A percentile compares a stretch with the other conserved stretches of the same genome.
phyloP scores from a whole-genome alignment of 768 basidiomycete genomes.

The Lepiota venenata region DNA sequence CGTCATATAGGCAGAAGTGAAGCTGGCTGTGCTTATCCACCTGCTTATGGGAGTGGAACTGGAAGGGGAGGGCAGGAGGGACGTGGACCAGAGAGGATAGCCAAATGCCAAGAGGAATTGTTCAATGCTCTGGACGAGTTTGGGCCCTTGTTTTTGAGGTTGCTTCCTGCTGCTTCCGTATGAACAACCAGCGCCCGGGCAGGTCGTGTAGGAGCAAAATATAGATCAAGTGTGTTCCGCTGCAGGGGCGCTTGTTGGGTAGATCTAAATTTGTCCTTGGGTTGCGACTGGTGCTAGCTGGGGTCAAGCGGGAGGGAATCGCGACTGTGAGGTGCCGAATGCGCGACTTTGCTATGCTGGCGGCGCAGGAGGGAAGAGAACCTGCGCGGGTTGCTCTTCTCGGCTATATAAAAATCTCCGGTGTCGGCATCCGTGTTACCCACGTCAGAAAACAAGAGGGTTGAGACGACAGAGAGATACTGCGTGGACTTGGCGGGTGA shows the following conservation, averaged over 20 bases:
- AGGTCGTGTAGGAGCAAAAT: slow-evolving; percentile 19
- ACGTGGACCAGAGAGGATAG: too few relatives aligned
- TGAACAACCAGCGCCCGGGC: background rate
- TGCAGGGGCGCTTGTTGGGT: too few relatives aligned
- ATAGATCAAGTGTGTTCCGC: too few relatives aligned
- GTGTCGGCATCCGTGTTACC: background rate
- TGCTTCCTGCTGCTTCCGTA: background rate
- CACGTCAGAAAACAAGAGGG: too few relatives aligned
- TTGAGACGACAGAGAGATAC: background rate
- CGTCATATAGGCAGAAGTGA: background rate
- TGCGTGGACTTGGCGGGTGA: background rate
- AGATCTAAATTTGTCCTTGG: too few relatives aligned
- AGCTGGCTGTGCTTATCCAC: background rate
- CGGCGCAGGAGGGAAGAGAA: slow-evolving; percentile 8
- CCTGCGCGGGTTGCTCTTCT: slow-evolving; percentile 1
- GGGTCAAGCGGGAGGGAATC: background rate
- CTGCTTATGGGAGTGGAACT: too few relatives aligned
- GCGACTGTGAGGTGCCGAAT: background rate
- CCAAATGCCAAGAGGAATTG: too few relatives aligned
- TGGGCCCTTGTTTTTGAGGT: slow-evolving; percentile 19
- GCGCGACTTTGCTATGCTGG: background rate
- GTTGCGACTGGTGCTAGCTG: background rate
- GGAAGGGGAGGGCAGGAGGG: too few relatives aligned
- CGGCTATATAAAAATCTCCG: background rate
- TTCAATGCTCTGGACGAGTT: slow-evolving; percentile 35